These are phyloP conservation scores for Catenaria anguillulae DNA, from an alignment of 371 early-diverging fungal species.

Conservation along the genomic window DNA sequence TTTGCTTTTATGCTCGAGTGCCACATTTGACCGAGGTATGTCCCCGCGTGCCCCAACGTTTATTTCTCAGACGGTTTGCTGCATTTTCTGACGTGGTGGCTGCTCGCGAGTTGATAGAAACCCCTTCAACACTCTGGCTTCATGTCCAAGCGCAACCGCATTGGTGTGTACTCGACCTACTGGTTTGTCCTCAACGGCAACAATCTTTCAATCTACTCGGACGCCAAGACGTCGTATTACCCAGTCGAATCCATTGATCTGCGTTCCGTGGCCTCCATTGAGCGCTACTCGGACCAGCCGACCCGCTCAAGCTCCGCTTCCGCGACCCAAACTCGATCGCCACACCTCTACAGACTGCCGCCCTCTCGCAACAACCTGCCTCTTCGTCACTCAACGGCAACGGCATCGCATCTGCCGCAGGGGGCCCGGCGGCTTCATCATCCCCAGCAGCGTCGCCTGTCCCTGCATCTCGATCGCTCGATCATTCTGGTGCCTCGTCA, in stretches of 20 bases:
- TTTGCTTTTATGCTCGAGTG: constrained; percentile 56
- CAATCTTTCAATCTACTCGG: constrained; percentile 42
- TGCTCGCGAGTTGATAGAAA: too few species aligned
- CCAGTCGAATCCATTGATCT: neutral
- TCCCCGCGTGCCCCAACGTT: too few species aligned
- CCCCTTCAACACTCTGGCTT: constrained; percentile 46
- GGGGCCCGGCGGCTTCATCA: too few species aligned
- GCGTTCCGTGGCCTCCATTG: neutral
- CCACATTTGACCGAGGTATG: constrained; percentile 23
- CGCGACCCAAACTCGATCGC: constrained; percentile 37
- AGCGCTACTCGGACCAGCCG: constrained; percentile 27
- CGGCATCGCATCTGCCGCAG: too few species aligned
- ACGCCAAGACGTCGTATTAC: constrained; percentile 16
- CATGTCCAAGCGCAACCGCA: constrained; percentile 29
- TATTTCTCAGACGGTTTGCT: too few species aligned
- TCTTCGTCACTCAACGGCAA: too few species aligned
- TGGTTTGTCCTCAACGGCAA: constrained; percentile 55
- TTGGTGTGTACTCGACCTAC: constrained; percentile 31
- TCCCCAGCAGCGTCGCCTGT: too few species aligned
- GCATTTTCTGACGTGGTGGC: too few species aligned
- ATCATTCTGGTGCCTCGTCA: too few species aligned
- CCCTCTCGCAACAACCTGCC: too few species aligned
- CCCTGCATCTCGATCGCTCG: too few species aligned
- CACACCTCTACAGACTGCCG: too few species aligned
- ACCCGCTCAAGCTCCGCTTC: constrained; percentile 46